Evolutionary conservation across 768 basidiomycete species (phyloP), one percentile per base, ranked within the genome.

Genomic region (Lenzites betulinus): DNA sequence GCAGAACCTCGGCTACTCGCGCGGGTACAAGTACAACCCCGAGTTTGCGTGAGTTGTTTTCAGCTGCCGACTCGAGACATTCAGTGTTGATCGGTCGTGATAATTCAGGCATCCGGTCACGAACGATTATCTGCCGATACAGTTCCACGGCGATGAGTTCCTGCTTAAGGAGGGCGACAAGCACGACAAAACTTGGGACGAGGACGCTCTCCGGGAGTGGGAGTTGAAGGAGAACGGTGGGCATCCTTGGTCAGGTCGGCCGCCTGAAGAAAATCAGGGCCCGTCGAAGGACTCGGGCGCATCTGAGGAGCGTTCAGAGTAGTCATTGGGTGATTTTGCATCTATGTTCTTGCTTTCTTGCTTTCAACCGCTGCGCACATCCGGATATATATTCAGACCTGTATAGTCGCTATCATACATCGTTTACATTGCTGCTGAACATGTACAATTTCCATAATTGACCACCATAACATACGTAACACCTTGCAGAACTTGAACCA

Each of bases 1-100:
- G 81, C 81, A 82, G 65, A 70, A 76, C 28, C 75, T 86, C 2
- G 83, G 79, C 3, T 81, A 82, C 58, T 78, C 77, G 1, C 67
- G 77, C 35, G 79, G 75, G 8, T 86, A 86, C 64, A 64, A 73
- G 41, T 86, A 80, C 66, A 79, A 83, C 60, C 82, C 82, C 0
- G 75, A 74, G 20, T 83, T 75, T 60, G 68, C 66, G 75, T 78
- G 30, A 46, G 76, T 70, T n/a, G n/a, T n/a, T n/a, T n/a, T n/a
- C n/a, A n/a, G n/a, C n/a, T n/a, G n/a, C n/a, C n/a, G n/a, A n/a
- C n/a, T n/a, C n/a, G n/a, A n/a, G n/a, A n/a, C n/a, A n/a, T n/a
- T n/a, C n/a, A n/a, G n/a, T 35, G 44, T 11, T 46, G 35, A 28
- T n/a, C 5, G 43, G 15, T 33, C 54, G 46, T 55, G 18, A 5